Evolutionary conservation across 768 basidiomycete genomes (phyloP), one percentile per base, ranked within the genome.

Genomic region (Suillus sp.): DNA sequence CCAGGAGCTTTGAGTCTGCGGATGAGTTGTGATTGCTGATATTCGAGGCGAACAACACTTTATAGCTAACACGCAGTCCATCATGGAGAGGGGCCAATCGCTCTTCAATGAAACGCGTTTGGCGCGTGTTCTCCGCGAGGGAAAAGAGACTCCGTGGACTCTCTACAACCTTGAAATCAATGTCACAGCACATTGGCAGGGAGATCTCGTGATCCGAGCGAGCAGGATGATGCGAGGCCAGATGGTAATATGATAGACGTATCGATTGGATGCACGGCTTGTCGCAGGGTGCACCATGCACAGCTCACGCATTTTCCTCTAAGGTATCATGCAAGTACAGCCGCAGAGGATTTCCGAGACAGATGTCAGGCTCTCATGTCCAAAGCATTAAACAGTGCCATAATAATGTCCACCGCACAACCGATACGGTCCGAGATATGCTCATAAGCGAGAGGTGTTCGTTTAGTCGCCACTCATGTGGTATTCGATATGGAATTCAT

Each of bases 1-100:
- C 74, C 74, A 64, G 75, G 74, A 77, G 71, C 68, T 51, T 70
- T 16, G 55, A 68, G 42, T 56, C 10, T 62, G 69, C 51, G 74
- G 72, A 76, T 69, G 81, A 84, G 74, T 71, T 75, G 79, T 82
- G 69, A 72, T 76, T 65, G 59, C 43, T 62, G 61, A 59, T 62
- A 30, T 40, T 47, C 43, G 62, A 48, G 60, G 54, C 50, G 55
- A 51, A 48, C 42, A 60, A 62, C 42, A 61, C 40, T 75, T 74
- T 75, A 75, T 75, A 75, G 54, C 59, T 63, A 62, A 3, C 9
- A 57, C 62, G 6, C 40, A 57, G 59, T 61, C 63, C 66, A 63
- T 61, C 61, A 47, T 63, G 57, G 62, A 60, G 65, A 53, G 57
- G 55, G 20, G 59, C 53, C 55, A 40, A 40, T 35, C 60, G 51